phyloP scores from a whole-genome alignment of 1,284 basidiomycete genomes.

The Sphagnurus paluster region DNA sequence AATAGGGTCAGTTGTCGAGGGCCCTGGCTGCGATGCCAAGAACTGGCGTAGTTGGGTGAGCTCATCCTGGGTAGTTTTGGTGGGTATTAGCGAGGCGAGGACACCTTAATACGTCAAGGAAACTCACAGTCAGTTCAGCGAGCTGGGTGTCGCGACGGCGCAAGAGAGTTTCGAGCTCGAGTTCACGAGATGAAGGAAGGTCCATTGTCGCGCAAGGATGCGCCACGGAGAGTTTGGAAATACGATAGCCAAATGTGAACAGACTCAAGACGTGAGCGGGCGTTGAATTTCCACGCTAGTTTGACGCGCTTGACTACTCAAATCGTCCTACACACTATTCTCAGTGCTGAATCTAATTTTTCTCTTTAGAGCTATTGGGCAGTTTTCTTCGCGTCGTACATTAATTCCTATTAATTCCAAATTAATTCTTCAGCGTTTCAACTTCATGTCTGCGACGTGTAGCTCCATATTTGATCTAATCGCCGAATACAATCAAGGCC shows the following conservation, averaged over 20 bases:
- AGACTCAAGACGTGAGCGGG: constrained; percentile 16
- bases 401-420: too few relatives aligned
- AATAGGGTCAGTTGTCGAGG: constrained; percentile 57
- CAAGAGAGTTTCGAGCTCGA: constrained; percentile 74
- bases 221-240: constrained; percentile 7
- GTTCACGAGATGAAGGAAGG: constrained; percentile 68
- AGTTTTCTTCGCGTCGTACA: too few relatives aligned
- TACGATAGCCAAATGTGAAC: constrained; percentile 4
- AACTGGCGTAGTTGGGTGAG: constrained; percentile 63
- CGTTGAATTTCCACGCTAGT: constrained; percentile 16
- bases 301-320: too few relatives aligned
- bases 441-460: too few relatives aligned
- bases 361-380: too few relatives aligned
- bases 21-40: constrained; percentile 55
- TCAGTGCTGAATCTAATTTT: too few relatives aligned
- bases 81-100: constrained; percentile 8
- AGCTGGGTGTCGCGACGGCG: constrained; percentile 71
- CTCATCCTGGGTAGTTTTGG: constrained; percentile 53
- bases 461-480: constrained; percentile 1
- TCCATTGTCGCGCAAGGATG: constrained; percentile 46
- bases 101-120: not conserved
- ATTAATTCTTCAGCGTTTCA: too few relatives aligned
- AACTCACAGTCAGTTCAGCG: constrained; percentile 64
- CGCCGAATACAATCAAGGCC: constrained; percentile 13
- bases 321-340: too few relatives aligned